These are phyloP conservation scores for Amphicarpaea edgeworthii DNA, from an alignment of 306 rosid species.

Conservation along the genomic window DNA sequence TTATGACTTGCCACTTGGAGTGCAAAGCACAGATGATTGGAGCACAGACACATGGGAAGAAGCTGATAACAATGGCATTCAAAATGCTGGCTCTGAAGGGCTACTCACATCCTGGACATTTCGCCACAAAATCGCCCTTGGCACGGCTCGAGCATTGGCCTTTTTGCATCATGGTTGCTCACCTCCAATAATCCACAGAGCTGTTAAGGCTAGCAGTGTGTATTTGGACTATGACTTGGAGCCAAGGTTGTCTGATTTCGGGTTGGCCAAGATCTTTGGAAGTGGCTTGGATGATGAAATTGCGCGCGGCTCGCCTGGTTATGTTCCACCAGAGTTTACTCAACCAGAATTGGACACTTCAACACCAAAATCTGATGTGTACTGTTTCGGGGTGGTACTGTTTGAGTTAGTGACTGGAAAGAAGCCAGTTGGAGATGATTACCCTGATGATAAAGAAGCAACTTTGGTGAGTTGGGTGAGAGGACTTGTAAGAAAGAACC, in stretches of 20 bases:
- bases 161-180: constrained; percentile 99
- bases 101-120: constrained; percentile 84
- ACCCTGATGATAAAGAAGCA: constrained; percentile 77
- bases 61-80: constrained; percentile 67
- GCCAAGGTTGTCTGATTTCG: constrained; percentile 95
- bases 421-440: constrained; percentile 86
- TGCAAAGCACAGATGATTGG: constrained; percentile 92
- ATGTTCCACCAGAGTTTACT: constrained; percentile 85
- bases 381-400: constrained; percentile 89
- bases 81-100: constrained; percentile 84
- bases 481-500: constrained; percentile 78
- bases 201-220: constrained; percentile 91
- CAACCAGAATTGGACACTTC: constrained; percentile 68
- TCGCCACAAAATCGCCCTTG: constrained; percentile 93
- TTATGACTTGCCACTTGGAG: constrained; percentile 92
- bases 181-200: constrained; percentile 94
- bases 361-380: constrained; percentile 92
- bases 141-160: constrained; percentile 92
- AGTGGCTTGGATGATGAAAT: constrained; percentile 86
- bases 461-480: constrained; percentile 91
- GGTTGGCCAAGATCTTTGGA: constrained; percentile 89
- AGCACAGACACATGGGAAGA: constrained; percentile 97
- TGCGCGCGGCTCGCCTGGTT: constrained; percentile 76
- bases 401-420: constrained; percentile 90
- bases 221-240: constrained; percentile 89